Conservation (phyloP, 208 protist species). For the Trypanosoma boissoni region DNA sequence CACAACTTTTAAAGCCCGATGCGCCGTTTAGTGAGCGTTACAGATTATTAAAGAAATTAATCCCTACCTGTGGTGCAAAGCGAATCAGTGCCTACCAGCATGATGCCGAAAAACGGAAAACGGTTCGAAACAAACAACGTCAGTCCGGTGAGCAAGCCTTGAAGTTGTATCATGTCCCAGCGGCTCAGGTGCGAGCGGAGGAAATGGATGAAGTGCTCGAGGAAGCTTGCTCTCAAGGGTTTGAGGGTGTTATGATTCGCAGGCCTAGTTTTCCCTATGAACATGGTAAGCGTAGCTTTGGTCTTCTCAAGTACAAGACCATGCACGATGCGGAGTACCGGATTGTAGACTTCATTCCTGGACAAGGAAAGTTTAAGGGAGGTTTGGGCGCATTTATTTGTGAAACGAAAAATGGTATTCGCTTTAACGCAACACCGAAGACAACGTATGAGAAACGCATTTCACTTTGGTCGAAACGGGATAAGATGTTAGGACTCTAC, state of each 20-base stretch:
- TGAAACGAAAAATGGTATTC: conserved; percentile 69
- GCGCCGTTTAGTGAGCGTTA: conserved; percentile 83
- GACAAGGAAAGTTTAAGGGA: conserved; percentile 84
- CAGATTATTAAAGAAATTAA: conserved; percentile 72
- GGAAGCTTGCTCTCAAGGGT: conserved; percentile 83
- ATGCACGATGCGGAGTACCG: conserved; percentile 92
- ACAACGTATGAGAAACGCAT: conserved; percentile 53
- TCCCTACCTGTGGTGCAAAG: conserved; percentile 73
- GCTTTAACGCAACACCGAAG: conserved; percentile 76
- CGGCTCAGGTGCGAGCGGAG: conserved; percentile 60
- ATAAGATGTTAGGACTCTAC: conserved; percentile 65
- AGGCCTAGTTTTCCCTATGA: conserved; percentile 82
- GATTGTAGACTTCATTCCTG: conserved; percentile 78
- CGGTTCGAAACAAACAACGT: conserved; percentile 42
- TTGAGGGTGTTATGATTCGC: conserved; percentile 90
- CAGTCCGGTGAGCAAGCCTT: conserved; percentile 23
- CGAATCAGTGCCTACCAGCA: conserved; percentile 84
- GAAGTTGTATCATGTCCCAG: conserved; percentile 82
- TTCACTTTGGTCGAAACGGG: conserved; percentile 57
- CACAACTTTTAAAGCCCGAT: conserved; percentile 36
- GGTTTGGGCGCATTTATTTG: conserved; percentile 83
- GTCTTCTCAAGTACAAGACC: conserved; percentile 88
- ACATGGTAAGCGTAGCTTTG: conserved; percentile 87
- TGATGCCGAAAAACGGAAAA: conserved; percentile 75
- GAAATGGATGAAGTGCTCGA: conserved; percentile 79